A percentile compares a stretch with the other conserved stretches of the same genome.
phyloP scores from a whole-genome alignment of 306 rosid species.

The Castanopsis chinensis region DNA sequence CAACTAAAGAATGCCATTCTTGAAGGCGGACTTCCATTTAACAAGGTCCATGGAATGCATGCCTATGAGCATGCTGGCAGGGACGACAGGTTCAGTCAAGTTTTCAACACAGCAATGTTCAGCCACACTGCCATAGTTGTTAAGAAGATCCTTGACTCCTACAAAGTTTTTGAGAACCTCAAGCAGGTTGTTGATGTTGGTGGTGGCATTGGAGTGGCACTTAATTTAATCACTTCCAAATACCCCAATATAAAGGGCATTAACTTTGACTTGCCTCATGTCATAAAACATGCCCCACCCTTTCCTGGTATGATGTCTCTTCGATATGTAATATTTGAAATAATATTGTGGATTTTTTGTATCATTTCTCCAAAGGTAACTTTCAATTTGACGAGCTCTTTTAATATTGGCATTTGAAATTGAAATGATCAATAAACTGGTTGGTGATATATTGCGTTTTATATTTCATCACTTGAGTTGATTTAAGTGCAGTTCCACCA shows the following conservation, averaged over 20 bases:
- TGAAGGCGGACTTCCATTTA: slow-evolving; percentile 50
- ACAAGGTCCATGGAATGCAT: slow-evolving; percentile 38
- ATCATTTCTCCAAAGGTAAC: too few species aligned
- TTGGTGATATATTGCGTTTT: too few species aligned
- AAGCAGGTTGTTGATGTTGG: slow-evolving; percentile 60
- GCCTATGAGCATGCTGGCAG: slow-evolving; percentile 32
- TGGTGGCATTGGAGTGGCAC: slow-evolving; percentile 49
- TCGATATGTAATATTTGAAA: not conserved
- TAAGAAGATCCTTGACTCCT: slow-evolving; percentile 35
- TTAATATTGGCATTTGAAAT: too few species aligned
- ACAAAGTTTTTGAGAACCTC: slow-evolving; percentile 43
- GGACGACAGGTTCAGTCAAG: slow-evolving; percentile 37
- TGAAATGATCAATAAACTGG: too few species aligned
- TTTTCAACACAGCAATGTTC: slow-evolving; percentile 52
- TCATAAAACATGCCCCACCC: slow-evolving; percentile 39
- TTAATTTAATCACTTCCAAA: slow-evolving; percentile 45
- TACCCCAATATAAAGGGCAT: slow-evolving; percentile 48
- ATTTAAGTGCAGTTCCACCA: too few species aligned
- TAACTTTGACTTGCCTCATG: slow-evolving; percentile 47
- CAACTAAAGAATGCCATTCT: slow-evolving; percentile 37
- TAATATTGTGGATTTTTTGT: too few species aligned
- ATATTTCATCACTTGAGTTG: too few species aligned
- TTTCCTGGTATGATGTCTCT: slow-evolving; percentile 34
- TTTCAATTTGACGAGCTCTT: too few species aligned
- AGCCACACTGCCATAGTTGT: slow-evolving; percentile 30